These are phyloP conservation scores for Primulina tabacum DNA, from an alignment of 257 asterid species.

Conservation along the genomic window DNA sequence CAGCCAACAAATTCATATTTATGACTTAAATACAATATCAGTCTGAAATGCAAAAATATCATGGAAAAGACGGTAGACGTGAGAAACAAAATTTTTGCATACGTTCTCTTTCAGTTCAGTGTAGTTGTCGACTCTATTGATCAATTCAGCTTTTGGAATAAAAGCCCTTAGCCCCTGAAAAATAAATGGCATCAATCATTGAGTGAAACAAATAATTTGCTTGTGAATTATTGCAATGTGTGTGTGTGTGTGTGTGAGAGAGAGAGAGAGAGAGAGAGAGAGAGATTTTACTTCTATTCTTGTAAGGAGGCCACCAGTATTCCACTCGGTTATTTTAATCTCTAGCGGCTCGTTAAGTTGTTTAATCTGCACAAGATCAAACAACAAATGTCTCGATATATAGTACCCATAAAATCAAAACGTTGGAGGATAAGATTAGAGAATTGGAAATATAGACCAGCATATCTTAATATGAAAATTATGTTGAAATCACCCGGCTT, in stretches of 20 bases:
- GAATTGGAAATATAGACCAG: constrained; percentile 20
- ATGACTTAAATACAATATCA: constrained; percentile 5
- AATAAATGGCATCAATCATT: constrained; percentile 18
- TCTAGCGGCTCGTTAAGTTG: constrained; percentile 79
- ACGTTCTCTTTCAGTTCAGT: constrained; percentile 83
- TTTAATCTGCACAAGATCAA: constrained; percentile 55
- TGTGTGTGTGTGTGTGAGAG: constrained; percentile 9
- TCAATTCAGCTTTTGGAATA: constrained; percentile 86
- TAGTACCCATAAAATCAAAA: background rate
- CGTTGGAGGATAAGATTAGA: background rate
- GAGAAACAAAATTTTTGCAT: constrained; percentile 26
- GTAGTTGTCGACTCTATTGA: constrained; percentile 73
- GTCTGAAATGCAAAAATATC: constrained; percentile 7
- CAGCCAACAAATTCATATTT: constrained; percentile 6
- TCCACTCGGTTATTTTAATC: constrained; percentile 88
- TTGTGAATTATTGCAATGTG: background rate
- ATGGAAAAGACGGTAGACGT: constrained; percentile 8
- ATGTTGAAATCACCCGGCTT: background rate
- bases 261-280: constrained; percentile 17
- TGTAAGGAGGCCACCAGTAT: constrained; percentile 91
- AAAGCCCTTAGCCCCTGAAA: constrained; percentile 94
- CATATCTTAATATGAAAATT: background rate
- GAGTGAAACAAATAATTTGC: background rate
- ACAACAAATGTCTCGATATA: constrained; percentile 15
- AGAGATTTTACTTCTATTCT: constrained; percentile 72